Percentiles rank a stretch among this genome's conserved stretches.
Evolutionary conservation across 2,329 filamentous ascomycete genomes (phyloP).

Genomic region (Fusarium veterinarium): DNA sequence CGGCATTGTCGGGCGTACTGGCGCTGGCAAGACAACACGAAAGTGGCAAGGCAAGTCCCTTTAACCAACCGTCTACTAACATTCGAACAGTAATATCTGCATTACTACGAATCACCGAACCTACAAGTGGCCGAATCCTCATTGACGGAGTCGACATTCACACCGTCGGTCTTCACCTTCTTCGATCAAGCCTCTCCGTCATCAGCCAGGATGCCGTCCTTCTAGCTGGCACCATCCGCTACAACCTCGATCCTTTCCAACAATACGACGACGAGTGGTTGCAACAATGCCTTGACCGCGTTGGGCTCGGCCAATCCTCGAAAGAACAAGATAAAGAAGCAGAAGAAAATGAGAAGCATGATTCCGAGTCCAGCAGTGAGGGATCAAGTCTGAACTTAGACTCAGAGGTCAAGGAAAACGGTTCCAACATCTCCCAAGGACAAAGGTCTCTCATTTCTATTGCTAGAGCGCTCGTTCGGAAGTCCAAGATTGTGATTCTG

Average conservation of each 20-base stretch:
- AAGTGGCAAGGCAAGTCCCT: accelerated
- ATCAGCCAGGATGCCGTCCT: constrained; percentile 31
- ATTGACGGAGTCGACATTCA: constrained; percentile 27
- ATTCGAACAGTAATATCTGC: constrained; percentile 9
- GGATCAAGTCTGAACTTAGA: not conserved
- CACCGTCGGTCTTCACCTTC: constrained; percentile 14
- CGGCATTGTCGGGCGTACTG: constrained; percentile 22
- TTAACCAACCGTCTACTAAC: not conserved
- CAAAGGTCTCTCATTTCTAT: constrained; percentile 24
- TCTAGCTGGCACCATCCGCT: constrained; percentile 20
- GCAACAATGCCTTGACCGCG: constrained; percentile 8
- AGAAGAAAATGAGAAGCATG: not conserved
- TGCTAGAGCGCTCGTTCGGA: constrained; percentile 15
- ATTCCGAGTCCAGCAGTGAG: not conserved
- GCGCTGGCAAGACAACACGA: constrained; percentile 28
- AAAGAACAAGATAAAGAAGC: not conserved
- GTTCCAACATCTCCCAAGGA: constrained; percentile 24
- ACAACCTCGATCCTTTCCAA: constrained; percentile 30
- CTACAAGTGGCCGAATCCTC: constrained; percentile 17
- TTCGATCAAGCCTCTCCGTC: constrained; percentile 23
- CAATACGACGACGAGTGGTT: constrained; percentile 24
- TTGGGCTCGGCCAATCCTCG: not conserved
- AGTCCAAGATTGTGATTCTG: constrained; percentile 18
- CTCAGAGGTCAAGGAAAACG: constrained; percentile 30
- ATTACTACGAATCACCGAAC: constrained; percentile 13